Conservation (phyloP, 1,139 yeast species). For the Blastobotrys serpentis region DNA sequence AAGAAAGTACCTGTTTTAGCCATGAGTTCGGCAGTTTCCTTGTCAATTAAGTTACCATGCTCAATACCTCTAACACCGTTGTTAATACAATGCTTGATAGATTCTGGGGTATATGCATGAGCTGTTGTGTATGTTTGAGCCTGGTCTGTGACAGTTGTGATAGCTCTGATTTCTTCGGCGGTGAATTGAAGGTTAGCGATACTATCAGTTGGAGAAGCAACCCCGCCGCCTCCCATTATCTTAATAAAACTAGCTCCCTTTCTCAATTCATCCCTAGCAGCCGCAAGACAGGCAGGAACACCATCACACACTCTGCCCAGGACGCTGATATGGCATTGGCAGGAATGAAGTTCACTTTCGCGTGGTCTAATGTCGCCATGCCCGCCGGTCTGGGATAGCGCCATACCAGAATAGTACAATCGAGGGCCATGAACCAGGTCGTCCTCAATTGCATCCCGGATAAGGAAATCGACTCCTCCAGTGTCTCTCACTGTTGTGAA, state of each 20-base stretch:
- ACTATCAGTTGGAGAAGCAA: conserved; percentile 13
- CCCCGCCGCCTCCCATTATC: conserved; percentile 17
- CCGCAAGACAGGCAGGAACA: conserved; percentile 9
- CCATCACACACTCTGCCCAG: conserved; percentile 13
- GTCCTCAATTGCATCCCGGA: conserved; percentile 11
- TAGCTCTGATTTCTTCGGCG: conserved; percentile 14
- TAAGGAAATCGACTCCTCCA: conserved; percentile 9
- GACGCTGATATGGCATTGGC: conserved; percentile 6
- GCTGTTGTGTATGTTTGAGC: conserved; percentile 13
- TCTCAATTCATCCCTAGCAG: conserved; percentile 14
- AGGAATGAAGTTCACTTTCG: neutral
- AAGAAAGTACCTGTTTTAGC: conserved; percentile 11
- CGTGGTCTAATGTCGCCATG: conserved; percentile 11
- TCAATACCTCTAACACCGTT: conserved; percentile 11
- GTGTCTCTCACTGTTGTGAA: conserved; percentile 11
- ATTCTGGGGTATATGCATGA: conserved; percentile 15
- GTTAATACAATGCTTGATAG: conserved; percentile 10
- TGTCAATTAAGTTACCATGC: conserved; percentile 10
- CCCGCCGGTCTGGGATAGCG: conserved; percentile 14
- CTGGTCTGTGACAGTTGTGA: conserved; percentile 10
- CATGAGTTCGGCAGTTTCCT: conserved; percentile 12
- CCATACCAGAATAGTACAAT: conserved; percentile 11
- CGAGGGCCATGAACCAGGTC: conserved; percentile 13
- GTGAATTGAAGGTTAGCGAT: conserved; percentile 10
- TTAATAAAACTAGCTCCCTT: conserved; percentile 15